These are phyloP conservation scores for Ophiostoma piceae DNA, from an alignment of 2,329 filamentous ascomycete genomes.

Conservation along the genomic window DNA sequence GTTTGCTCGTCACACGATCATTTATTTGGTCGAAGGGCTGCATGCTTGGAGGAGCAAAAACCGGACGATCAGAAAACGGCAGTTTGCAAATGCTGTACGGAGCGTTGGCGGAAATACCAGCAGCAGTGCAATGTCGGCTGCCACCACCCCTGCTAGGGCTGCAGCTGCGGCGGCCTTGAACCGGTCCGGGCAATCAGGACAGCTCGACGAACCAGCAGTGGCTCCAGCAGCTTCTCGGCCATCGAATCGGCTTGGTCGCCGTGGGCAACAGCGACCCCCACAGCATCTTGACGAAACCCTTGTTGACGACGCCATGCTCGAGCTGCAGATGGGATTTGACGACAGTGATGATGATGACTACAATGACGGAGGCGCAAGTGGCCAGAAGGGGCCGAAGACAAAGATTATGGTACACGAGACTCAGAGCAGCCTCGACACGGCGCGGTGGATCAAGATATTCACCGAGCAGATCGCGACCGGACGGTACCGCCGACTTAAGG, in stretches of 20 bases:
- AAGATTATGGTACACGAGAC: slow-evolving; percentile 64
- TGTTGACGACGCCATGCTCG: slow-evolving; percentile 65
- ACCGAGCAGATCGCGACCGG: slow-evolving; percentile 75
- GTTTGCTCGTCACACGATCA: slow-evolving; percentile 50
- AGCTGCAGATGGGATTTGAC: slow-evolving; percentile 57
- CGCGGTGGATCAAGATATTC: slow-evolving; percentile 66
- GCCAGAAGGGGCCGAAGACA: background rate
- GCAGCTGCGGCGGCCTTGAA: slow-evolving; percentile 22
- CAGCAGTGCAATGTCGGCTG: background rate
- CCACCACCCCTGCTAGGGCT: background rate
- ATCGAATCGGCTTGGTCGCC: slow-evolving; percentile 26
- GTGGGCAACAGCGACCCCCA: slow-evolving; percentile 39
- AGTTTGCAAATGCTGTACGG: slow-evolving; percentile 62
- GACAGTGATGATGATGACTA: background rate
- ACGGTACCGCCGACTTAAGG: slow-evolving; percentile 59
- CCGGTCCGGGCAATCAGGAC: background rate
- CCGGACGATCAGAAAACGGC: slow-evolving; percentile 59
- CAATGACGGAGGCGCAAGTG: slow-evolving; percentile 36
- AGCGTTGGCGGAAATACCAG: slow-evolving; percentile 24
- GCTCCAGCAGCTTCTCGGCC: slow-evolving; percentile 25
- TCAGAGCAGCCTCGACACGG: slow-evolving; percentile 54
- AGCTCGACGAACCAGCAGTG: slow-evolving; percentile 19
- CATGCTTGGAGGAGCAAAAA: slow-evolving; percentile 63
- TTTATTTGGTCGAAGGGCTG: slow-evolving; percentile 71
- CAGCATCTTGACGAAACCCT: slow-evolving; percentile 60